Percentiles rank a stretch among this genome's conserved stretches.
phyloP scores from a whole-genome alignment of 495 filamentous ascomycete genomes.

The Neurospora sp. region DNA sequence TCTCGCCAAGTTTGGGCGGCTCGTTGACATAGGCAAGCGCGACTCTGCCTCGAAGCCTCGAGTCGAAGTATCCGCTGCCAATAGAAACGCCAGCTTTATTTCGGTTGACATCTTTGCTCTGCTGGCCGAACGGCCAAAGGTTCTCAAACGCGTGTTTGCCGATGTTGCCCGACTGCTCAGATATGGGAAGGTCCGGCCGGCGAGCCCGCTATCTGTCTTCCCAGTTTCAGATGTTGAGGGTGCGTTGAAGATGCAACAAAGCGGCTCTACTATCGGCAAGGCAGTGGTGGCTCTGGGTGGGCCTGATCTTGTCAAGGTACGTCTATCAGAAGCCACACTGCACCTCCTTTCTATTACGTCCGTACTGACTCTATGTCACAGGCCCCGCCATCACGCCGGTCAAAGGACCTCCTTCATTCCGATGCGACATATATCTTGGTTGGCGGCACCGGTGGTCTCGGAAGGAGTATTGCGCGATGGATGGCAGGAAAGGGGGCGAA shows the following conservation, averaged over 20 bases:
- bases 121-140: slow-evolving; percentile 27
- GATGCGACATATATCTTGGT: slow-evolving; percentile 49
- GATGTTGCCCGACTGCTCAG: slow-evolving; percentile 31
- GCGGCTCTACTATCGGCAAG: slow-evolving; percentile 47
- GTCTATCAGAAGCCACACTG: not conserved
- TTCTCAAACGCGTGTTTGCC: slow-evolving; percentile 28
- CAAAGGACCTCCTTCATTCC: slow-evolving; percentile 25
- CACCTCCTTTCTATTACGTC: not conserved
- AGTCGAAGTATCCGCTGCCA: slow-evolving; percentile 30
- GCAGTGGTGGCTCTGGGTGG: slow-evolving; percentile 36
- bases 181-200: slow-evolving; percentile 29
- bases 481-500: slow-evolving; percentile 49
- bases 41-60: slow-evolving; percentile 29
- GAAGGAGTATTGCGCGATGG: slow-evolving; percentile 48
- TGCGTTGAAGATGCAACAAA: slow-evolving; percentile 48
- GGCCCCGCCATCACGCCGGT: slow-evolving; percentile 22
- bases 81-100: slow-evolving; percentile 37
- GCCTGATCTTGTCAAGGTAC: slow-evolving; percentile 30
- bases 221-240: slow-evolving; percentile 41
- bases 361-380: not conserved
- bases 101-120: slow-evolving; percentile 38
- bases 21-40: slow-evolving; percentile 34
- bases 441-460: slow-evolving; percentile 56
- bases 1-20: slow-evolving; percentile 36
- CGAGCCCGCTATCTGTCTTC: slow-evolving; percentile 33